A percentile compares a stretch with the other conserved stretches of the same genome.
Evolutionary conservation across 805 yeast genomes (phyloP).

Genomic region (Saccharomyces mikatae): DNA sequence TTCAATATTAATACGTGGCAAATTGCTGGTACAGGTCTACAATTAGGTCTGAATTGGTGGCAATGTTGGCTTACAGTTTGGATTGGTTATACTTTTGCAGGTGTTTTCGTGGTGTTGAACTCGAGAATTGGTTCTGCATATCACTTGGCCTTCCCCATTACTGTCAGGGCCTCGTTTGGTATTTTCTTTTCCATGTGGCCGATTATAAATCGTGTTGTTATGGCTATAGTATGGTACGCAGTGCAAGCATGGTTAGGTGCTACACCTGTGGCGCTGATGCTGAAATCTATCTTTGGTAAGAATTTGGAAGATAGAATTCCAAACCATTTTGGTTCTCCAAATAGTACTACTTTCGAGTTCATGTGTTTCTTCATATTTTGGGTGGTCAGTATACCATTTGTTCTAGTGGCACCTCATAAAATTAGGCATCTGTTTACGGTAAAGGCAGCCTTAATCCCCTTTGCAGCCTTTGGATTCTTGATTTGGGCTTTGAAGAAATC

Average conservation of each 20-base stretch:
- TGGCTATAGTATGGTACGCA: conserved; percentile 83
- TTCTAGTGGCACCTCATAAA: conserved; percentile 74
- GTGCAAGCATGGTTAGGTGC: conserved; percentile 84
- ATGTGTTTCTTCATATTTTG: conserved; percentile 76
- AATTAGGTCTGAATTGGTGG: conserved; percentile 81
- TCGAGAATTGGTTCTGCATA: conserved; percentile 75
- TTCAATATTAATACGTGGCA: conserved; percentile 88
- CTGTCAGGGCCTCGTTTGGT: conserved; percentile 77
- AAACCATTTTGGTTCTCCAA: conserved; percentile 49
- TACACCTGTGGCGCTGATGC: conserved; percentile 70
- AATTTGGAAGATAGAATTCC: conserved; percentile 55
- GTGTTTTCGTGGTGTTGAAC: conserved; percentile 57
- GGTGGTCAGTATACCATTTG: conserved; percentile 68
- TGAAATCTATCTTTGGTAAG: conserved; percentile 65
- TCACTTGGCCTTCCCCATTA: conserved; percentile 79
- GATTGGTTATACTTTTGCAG: conserved; percentile 71
- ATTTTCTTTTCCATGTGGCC: conserved; percentile 86
- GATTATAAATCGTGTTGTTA: conserved; percentile 75
- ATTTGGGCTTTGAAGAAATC: conserved; percentile 81
- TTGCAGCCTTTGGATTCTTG: conserved; percentile 76
- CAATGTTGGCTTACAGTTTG: conserved; percentile 84
- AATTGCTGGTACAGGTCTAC: conserved; percentile 80
- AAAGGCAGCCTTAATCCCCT: conserved; percentile 70
- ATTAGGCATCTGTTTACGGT: conserved; percentile 78
- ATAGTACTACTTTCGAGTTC: conserved; percentile 65